Percentiles rank a stretch among this genome's conserved stretches.
phyloP scores from a whole-genome alignment of 768 basidiomycete genomes.

The Lentinula detonsa region DNA sequence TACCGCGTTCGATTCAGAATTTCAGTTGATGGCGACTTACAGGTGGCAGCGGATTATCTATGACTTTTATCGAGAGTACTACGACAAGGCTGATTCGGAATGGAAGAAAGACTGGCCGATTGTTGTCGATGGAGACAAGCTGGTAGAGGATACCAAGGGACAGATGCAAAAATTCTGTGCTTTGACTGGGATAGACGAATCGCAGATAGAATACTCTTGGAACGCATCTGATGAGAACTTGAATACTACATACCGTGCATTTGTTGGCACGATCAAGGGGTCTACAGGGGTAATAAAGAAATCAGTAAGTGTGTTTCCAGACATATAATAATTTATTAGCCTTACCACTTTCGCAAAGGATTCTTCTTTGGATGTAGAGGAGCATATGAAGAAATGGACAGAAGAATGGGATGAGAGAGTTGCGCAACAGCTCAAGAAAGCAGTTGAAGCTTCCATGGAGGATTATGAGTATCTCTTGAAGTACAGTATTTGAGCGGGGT shows the following conservation, averaged over 20 bases:
- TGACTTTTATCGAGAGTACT: constrained; percentile 3
- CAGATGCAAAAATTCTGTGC: constrained; percentile 6
- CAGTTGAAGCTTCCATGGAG: not conserved
- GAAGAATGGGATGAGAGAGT: not conserved
- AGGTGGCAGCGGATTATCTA: constrained; percentile 1
- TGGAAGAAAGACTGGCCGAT: not conserved
- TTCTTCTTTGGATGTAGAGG: not conserved
- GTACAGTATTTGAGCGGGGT: not conserved
- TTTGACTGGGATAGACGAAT: not conserved
- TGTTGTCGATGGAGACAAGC: constrained; percentile 1
- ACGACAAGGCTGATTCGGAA: not conserved
- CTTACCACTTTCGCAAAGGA: not conserved
- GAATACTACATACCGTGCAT: not conserved
- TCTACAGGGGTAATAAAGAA: constrained; percentile 1
- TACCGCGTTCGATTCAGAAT: not conserved
- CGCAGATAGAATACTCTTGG: constrained; percentile 4
- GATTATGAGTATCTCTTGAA: constrained; percentile 1
- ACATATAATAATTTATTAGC: not conserved
- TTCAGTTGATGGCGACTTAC: not conserved
- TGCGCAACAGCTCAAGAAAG: not conserved
- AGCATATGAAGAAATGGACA: constrained; percentile 3
- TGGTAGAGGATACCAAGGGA: not conserved
- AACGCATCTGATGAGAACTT: not conserved
- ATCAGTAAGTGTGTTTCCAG: not conserved
- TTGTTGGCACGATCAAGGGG: not conserved